These are phyloP conservation scores for Vitis riparia DNA, from an alignment of 164 flowering plant species.

Conservation along the genomic window DNA sequence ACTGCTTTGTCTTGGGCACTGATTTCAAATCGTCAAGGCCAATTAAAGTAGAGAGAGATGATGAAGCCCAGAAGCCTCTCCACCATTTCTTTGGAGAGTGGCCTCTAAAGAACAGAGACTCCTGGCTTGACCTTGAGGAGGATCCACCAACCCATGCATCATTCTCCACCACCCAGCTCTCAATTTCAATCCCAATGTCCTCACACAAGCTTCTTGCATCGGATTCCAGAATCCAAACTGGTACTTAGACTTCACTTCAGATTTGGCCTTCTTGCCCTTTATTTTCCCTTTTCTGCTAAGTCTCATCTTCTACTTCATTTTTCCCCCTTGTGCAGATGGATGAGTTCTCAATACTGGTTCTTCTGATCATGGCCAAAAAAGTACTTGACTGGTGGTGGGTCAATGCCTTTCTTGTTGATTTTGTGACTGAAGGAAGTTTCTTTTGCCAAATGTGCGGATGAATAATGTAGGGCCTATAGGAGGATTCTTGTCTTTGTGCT, in stretches of 20 bases:
- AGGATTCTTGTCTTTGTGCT: constrained; percentile 12
- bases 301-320: not conserved
- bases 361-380: constrained; percentile 13
- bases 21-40: constrained; percentile 38
- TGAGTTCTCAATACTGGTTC: constrained; percentile 14
- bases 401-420: not conserved
- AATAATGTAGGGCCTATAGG: constrained; percentile 17
- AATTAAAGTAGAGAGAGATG: constrained; percentile 22
- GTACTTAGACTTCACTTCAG: constrained; percentile 7
- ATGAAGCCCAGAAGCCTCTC: constrained; percentile 32
- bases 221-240: constrained; percentile 18
- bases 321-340: constrained; percentile 10
- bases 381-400: constrained; percentile 21
- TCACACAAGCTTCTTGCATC: constrained; percentile 18
- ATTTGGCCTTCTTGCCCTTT: not conserved
- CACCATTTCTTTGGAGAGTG: constrained; percentile 48
- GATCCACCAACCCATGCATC: constrained; percentile 13
- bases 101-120: constrained; percentile 31
- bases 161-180: constrained; percentile 32
- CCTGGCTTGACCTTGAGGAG: constrained; percentile 28
- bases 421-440: constrained; percentile 8
- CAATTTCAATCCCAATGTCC: constrained; percentile 31
- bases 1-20: constrained; percentile 39
- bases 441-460: not conserved
- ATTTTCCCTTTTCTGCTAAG: not conserved